These are phyloP conservation scores for Globisporangium carolinianum DNA, from an alignment of 352 stramenopile species.

Conservation along the genomic window DNA sequence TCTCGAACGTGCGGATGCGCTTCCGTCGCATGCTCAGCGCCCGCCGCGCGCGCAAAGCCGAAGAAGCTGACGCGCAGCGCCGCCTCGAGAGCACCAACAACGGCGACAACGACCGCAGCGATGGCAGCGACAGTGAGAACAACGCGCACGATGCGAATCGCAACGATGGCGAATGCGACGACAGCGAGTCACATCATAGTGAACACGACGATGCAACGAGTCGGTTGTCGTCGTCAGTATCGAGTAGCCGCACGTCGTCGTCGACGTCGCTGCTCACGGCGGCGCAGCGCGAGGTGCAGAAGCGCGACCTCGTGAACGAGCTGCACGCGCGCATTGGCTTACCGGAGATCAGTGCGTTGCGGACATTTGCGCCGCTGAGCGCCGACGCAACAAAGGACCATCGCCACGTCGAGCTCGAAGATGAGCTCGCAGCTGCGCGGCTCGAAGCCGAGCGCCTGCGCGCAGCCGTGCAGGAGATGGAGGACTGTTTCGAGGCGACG, in stretches of 20 bases:
- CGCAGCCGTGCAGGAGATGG: constrained; percentile 52
- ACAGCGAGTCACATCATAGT: constrained; percentile 1
- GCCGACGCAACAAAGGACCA: constrained; percentile 34
- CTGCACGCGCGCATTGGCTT: constrained; percentile 62
- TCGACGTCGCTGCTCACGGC: background rate
- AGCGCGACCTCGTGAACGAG: constrained; percentile 73
- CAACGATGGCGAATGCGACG: constrained; percentile 11
- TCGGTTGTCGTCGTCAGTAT: background rate
- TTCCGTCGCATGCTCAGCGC: constrained; percentile 43
- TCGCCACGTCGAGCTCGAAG: constrained; percentile 40
- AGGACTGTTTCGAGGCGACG: constrained; percentile 36
- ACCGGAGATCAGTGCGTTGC: constrained; percentile 58
- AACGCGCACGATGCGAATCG: constrained; percentile 7
- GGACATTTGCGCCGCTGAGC: constrained; percentile 61
- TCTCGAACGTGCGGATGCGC: constrained; percentile 46
- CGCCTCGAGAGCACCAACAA: constrained; percentile 1
- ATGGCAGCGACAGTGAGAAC: background rate
- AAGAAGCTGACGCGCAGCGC: constrained; percentile 10
- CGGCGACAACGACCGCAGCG: constrained; percentile 17
- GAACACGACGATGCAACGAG: background rate
- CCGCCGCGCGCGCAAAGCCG: constrained; percentile 39
- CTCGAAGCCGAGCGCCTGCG: constrained; percentile 56
- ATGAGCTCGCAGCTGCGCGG: constrained; percentile 45
- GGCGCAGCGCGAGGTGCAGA: constrained; percentile 37
- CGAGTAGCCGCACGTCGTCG: background rate